Percentiles rank a stretch among this genome's conserved stretches.
Conservation (phyloP, 495 filamentous ascomycete species). For the Cryomyces minteri region DNA sequence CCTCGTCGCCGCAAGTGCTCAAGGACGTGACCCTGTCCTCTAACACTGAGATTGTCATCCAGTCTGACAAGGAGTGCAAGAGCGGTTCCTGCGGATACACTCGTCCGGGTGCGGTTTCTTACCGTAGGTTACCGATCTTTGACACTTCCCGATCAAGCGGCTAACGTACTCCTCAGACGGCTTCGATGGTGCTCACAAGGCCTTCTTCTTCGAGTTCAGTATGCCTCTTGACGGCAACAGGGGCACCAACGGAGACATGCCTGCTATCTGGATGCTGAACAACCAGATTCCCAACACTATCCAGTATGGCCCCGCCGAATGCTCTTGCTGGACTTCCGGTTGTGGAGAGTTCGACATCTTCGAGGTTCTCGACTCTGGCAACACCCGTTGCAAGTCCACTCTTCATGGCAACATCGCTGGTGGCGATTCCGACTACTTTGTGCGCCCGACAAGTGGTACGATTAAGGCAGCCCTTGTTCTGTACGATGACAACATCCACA, state of each 20-base stretch:
- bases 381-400: slow-evolving; percentile 33
- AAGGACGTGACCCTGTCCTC: slow-evolving; percentile 31
- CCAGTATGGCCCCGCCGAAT: slow-evolving; percentile 39
- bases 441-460: slow-evolving; percentile 30
- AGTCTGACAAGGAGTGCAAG: slow-evolving; percentile 35
- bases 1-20: slow-evolving; percentile 30
- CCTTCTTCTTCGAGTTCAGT: slow-evolving; percentile 47
- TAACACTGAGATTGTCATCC: slow-evolving; percentile 39
- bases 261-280: slow-evolving; percentile 53
- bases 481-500: slow-evolving; percentile 23
- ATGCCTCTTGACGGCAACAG: slow-evolving; percentile 38
- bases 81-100: slow-evolving; percentile 35
- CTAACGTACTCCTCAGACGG: slow-evolving; percentile 30
- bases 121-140: slow-evolving; percentile 29
- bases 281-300: slow-evolving; percentile 43
- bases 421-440: slow-evolving; percentile 44
- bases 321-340: slow-evolving; percentile 48
- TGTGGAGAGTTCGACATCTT: slow-evolving; percentile 61
- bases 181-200: slow-evolving; percentile 39
- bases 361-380: slow-evolving; percentile 37
- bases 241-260: slow-evolving; percentile 34
- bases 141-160: neutral
- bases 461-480: slow-evolving; percentile 46
- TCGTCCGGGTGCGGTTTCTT: slow-evolving; percentile 36
- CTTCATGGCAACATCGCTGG: slow-evolving; percentile 37